Base-by-base conservation (phyloP, 192 early-diverging fungal genomes). In the Umbelopsis ramanniana region DNA sequence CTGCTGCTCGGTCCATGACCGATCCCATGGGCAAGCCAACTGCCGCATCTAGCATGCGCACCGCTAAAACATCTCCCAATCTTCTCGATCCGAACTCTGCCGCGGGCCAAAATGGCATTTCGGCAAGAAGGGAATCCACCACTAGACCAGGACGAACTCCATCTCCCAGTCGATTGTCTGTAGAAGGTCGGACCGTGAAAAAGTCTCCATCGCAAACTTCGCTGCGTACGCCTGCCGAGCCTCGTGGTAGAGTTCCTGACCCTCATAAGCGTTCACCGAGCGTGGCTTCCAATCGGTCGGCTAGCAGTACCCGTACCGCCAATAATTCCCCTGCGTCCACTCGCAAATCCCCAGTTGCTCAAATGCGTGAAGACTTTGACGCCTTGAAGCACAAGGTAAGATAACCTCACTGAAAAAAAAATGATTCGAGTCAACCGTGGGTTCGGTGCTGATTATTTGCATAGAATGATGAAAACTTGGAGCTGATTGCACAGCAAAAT, bases 291-390 rank as follows among this genome's bases (percentile, higher is more conserved):
- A 63, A 11, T 35, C 12, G 57, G 1, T 63, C 57, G 33, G 33
- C 19, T 26, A 63, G 57, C 33, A 63, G 57, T 37, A 63, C 23
- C 33, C 53, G 75, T 2, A 52, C 60, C 38, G 26, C 75, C n/a
- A 72, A 55, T 38, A 52, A 22, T 15, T 70, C 54, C 21, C 22
- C 70, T 26, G 21, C 69, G n/a, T n/a, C 69, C n/a, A 50, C 37
- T 21, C 69, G 33, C 22, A 77, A 72, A 15, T 74, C 45, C 21
- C 77, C 77, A 23, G 70, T 79, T 24, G 45, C 77, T 11, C 69
- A 74, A 52, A 79, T 79, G 77, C 55, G 73, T 29, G 70, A 74
- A 50, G 77, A 79, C 29, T 74, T 79, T 38, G 73, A 79, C 52
- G 66, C 47, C 1, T 68, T 79, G 37, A 79, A 79, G 66, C 33